Conservation (phyloP, 2,329 filamentous ascomycete species). For the Diplodia intermedia region DNA sequence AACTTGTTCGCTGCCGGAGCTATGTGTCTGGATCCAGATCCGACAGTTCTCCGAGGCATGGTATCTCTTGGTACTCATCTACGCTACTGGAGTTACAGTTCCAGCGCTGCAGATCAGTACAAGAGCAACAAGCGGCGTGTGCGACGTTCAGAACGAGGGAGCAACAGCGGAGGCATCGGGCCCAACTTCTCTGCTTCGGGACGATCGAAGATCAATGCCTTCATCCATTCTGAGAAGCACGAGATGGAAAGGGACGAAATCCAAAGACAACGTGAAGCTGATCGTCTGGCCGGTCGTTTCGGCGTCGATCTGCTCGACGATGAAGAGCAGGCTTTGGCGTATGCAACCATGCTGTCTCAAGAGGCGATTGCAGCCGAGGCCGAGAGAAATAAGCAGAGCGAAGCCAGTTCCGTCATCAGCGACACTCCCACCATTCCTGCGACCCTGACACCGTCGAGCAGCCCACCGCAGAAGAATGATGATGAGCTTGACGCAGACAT, state of each 20-base stretch:
- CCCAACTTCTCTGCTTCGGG: constrained; percentile 64
- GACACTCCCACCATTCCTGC: constrained; percentile 39
- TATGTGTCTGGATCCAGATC: constrained; percentile 85
- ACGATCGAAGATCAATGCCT: constrained; percentile 75
- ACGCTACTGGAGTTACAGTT: constrained; percentile 93
- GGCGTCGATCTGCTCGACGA: constrained; percentile 75
- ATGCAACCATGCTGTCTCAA: constrained; percentile 68
- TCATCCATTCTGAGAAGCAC: constrained; percentile 84
- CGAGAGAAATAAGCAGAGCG: constrained; percentile 54
- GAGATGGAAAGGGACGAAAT: constrained; percentile 79
- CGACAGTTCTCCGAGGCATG: constrained; percentile 82
- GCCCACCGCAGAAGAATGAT: constrained; percentile 48
- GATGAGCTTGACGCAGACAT: constrained; percentile 64
- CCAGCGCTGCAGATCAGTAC: constrained; percentile 74
- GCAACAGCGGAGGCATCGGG: constrained; percentile 62
- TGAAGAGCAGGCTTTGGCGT: constrained; percentile 69
- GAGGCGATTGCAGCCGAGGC: constrained; percentile 61
- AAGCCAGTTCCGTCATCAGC: constrained; percentile 47
- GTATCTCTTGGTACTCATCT: constrained; percentile 86
- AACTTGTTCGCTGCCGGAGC: constrained; percentile 84
- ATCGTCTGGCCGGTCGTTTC: constrained; percentile 78
- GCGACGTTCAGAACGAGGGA: constrained; percentile 71
- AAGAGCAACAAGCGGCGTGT: constrained; percentile 79
- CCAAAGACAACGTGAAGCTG: constrained; percentile 69
- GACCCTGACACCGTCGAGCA: constrained; percentile 44